A percentile compares a stretch with the other conserved stretches of the same genome.
phyloP scores from a whole-genome alignment of 495 filamentous ascomycete species.

The Terfezia boudieri region DNA sequence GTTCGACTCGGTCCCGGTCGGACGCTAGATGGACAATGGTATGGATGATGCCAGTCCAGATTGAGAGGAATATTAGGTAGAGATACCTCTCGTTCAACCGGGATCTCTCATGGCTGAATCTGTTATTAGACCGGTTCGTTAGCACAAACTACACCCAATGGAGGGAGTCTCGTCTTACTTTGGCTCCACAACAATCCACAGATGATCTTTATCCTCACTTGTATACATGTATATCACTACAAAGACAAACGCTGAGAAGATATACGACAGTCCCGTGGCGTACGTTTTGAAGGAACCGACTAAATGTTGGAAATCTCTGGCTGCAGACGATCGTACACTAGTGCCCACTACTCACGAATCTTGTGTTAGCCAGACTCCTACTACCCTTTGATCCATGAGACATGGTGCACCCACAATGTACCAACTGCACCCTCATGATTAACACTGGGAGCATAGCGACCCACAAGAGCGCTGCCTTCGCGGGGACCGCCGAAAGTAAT shows the following conservation, averaged over 20 bases:
- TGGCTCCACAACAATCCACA: constrained; percentile 48
- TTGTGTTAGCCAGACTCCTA: not conserved
- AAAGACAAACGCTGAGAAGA: constrained; percentile 62
- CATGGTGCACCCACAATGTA: constrained; percentile 35
- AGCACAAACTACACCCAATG: not conserved
- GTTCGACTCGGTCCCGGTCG: constrained; percentile 48
- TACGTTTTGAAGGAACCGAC: constrained; percentile 34
- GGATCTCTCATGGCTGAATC: constrained; percentile 39
- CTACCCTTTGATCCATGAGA: not conserved
- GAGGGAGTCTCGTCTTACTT: constrained; percentile 22
- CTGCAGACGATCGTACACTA: constrained; percentile 45
- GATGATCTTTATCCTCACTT: constrained; percentile 33
- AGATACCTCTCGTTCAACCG: constrained; percentile 74
- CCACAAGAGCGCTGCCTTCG: constrained; percentile 50
- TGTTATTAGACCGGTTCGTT: constrained; percentile 1
- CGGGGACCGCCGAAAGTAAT: constrained; percentile 65
- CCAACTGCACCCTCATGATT: constrained; percentile 63
- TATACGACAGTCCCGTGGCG: constrained; percentile 48
- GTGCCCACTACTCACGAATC: constrained; percentile 26
- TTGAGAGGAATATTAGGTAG: constrained; percentile 49
- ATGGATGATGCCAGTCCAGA: constrained; percentile 46
- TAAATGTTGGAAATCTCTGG: constrained; percentile 35
- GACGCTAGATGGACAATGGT: constrained; percentile 42
- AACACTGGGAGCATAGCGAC: constrained; percentile 42
- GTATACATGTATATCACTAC: constrained; percentile 67